phyloP scores from a whole-genome alignment of 108 stramenopile species.

The Fistulifera solaris region DNA sequence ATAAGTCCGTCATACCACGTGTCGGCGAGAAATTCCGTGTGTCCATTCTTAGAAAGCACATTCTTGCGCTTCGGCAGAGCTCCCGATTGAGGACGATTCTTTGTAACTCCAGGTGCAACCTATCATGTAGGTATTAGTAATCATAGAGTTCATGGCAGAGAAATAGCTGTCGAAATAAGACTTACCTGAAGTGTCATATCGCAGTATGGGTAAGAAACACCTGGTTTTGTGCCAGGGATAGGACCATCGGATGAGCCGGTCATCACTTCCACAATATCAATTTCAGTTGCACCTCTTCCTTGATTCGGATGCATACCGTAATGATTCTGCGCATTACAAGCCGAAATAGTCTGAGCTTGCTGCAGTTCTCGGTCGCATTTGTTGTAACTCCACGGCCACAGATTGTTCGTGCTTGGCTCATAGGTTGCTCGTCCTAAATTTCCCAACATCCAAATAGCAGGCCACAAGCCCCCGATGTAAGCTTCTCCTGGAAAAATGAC shows the following conservation, averaged over 20 bases:
- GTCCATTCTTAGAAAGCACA: slow-evolving; percentile 33
- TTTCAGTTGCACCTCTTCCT: slow-evolving; percentile 95
- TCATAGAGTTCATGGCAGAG: too few species aligned
- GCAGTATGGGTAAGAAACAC: slow-evolving; percentile 67
- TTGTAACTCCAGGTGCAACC: slow-evolving; percentile 83
- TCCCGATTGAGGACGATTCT: slow-evolving; percentile 79
- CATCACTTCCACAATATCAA: slow-evolving; percentile 95
- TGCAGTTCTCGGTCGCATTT: slow-evolving; percentile 83
- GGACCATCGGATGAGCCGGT: slow-evolving; percentile 63
- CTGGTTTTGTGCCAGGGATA: slow-evolving; percentile 54
- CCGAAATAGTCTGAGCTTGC: slow-evolving; percentile 80
- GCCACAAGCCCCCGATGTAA: slow-evolving; percentile 87
- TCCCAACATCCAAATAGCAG: slow-evolving; percentile 93
- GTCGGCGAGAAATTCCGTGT: slow-evolving; percentile 43
- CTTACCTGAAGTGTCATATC: slow-evolving; percentile 87
- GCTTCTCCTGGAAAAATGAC: slow-evolving; percentile 87
- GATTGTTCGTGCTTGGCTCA: slow-evolving; percentile 72
- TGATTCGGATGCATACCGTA: slow-evolving; percentile 80
- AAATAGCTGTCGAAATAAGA: slow-evolving; percentile 1
- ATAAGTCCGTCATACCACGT: slow-evolving; percentile 83
- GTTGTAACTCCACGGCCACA: slow-evolving; percentile 87
- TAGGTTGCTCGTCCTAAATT: slow-evolving; percentile 92
- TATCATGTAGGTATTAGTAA: slow-evolving; percentile 9
- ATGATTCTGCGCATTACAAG: slow-evolving; percentile 84
- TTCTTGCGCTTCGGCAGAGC: slow-evolving; percentile 47